A percentile compares a stretch with the other conserved stretches of the same genome.
phyloP scores from a whole-genome alignment of 2,329 filamentous ascomycete species.

The Myriosclerotinia duriaeana region DNA sequence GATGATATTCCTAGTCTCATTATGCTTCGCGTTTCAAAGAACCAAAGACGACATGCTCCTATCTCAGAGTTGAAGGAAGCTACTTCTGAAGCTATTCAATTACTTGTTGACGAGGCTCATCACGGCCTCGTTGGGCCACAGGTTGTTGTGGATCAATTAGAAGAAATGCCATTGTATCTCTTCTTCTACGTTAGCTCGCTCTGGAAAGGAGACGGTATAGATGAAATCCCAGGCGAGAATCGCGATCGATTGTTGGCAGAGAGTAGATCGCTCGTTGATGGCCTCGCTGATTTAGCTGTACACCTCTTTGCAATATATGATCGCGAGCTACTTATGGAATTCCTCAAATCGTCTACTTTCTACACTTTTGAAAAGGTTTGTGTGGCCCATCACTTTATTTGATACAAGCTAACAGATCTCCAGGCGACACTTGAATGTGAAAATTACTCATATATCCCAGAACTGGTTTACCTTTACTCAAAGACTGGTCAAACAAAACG shows the following conservation, averaged over 20 bases:
- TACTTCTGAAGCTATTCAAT: slow-evolving; percentile 77
- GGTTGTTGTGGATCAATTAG: slow-evolving; percentile 75
- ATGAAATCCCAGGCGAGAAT: slow-evolving; percentile 53
- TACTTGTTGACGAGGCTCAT: slow-evolving; percentile 88
- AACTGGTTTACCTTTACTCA: slow-evolving; percentile 92
- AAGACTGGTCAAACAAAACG: slow-evolving; percentile 94
- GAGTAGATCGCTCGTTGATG: slow-evolving; percentile 71
- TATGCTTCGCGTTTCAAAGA: slow-evolving; percentile 75
- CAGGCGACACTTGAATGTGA: slow-evolving; percentile 77
- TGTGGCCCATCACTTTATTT: neutral
- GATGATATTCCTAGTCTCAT: slow-evolving; percentile 92
- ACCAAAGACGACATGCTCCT: slow-evolving; percentile 64
- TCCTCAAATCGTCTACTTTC: slow-evolving; percentile 77
- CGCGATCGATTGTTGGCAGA: slow-evolving; percentile 58
- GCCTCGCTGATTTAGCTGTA: slow-evolving; percentile 83
- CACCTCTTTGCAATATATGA: slow-evolving; percentile 85
- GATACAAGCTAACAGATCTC: slow-evolving; percentile 25
- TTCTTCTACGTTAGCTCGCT: slow-evolving; percentile 89
- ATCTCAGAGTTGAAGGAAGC: slow-evolving; percentile 72
- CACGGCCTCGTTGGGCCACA: slow-evolving; percentile 79
- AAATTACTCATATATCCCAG: slow-evolving; percentile 74
- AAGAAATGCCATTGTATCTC: slow-evolving; percentile 69
- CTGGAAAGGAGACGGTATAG: slow-evolving; percentile 73
- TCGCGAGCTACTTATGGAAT: slow-evolving; percentile 77
- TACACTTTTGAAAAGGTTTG: slow-evolving; percentile 79